These are phyloP conservation scores for rapeseed (Brassica napus) DNA, from an alignment of 345 rosid species.

Conservation along the genomic window Da-Ae NC_063446.1:63133501-63134000, in stretches of 20 bases:
- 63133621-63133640: constrained; percentile 41
- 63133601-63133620: constrained; percentile 65
- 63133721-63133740: not conserved
- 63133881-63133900: constrained; percentile 72
- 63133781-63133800: constrained; percentile 57
- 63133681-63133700: not conserved
- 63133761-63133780: constrained; percentile 35
- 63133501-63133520: too few relatives aligned
- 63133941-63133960: too few relatives aligned
- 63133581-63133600: constrained; percentile 37
- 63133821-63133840: constrained; percentile 45
- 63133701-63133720: too few relatives aligned
- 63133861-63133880: constrained; percentile 49
- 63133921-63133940: too few relatives aligned
- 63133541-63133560: too few relatives aligned
- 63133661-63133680: constrained; percentile 35
- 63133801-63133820: constrained; percentile 57
- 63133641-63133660: constrained; percentile 23
- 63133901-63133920: constrained; percentile 68
- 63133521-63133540: too few relatives aligned
- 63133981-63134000: too few relatives aligned
- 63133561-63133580: constrained; percentile 25
- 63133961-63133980: too few relatives aligned
- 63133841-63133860: constrained; percentile 30
- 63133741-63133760: constrained; percentile 11